Percentiles rank a stretch among this genome's conserved stretches.
These are phyloP conservation scores for Jackrogersella multiformis DNA, from an alignment of 495 filamentous ascomycete genomes.

Conservation along the genomic window DNA sequence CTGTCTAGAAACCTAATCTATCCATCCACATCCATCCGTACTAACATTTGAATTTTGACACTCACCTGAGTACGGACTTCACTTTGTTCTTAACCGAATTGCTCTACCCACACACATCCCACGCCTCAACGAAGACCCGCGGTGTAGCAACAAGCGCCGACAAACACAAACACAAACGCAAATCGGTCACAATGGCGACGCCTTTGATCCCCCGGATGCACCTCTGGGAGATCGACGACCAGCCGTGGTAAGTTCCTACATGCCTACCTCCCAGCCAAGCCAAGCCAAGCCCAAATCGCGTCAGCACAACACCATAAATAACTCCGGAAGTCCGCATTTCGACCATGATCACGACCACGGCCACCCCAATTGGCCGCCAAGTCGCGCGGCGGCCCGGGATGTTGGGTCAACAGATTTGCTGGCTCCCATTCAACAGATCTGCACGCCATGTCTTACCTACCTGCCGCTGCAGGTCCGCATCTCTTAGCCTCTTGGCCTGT, in stretches of 20 bases:
- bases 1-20: neutral
- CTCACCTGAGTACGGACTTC: no score
- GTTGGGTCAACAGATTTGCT: slow-evolving; percentile 33
- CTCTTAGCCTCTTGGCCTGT: slow-evolving; percentile 1
- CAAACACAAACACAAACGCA: no score
- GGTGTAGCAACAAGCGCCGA: neutral
- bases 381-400: neutral
- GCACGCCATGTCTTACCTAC: neutral
- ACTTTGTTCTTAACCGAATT: no score
- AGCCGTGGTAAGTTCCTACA: slow-evolving; percentile 59
- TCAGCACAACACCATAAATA: slow-evolving; percentile 29
- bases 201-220: slow-evolving; percentile 62
- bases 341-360: no score
- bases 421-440: slow-evolving; percentile 24
- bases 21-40: neutral
- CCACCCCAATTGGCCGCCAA: slow-evolving; percentile 25
- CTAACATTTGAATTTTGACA: no score
- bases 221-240: slow-evolving; percentile 65
- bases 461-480: neutral
- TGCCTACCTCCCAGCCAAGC: no score
- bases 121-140: no score
- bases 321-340: slow-evolving; percentile 28
- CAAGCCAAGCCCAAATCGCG: slow-evolving; percentile 6
- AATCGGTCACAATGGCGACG: slow-evolving; percentile 49
- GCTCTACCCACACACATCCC: no score